Base-by-base conservation (phyloP, 495 filamentous ascomycete genomes). In the Hypomontagnella monticulosa region DNA sequence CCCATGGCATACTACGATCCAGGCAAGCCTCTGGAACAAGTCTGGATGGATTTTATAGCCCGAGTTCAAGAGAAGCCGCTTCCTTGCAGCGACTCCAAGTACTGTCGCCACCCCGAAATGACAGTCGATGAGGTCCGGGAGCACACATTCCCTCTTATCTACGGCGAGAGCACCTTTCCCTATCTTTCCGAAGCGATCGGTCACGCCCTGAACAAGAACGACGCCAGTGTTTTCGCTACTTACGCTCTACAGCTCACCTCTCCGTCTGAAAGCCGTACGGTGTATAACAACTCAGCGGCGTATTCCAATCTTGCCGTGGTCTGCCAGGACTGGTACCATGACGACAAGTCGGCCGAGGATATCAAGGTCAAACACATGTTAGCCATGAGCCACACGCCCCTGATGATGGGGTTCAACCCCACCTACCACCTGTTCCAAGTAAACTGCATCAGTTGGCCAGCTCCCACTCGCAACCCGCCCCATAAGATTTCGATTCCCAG, bases 391-490 rank as follows among this genome's bases (percentile, higher is more conserved):
- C 41, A 69, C n/a, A 46, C 55, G 0, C 74, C 74, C 3, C 64
- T 70, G 37, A 66, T 62, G 14, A 32, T 54, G 6, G 71, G 61
- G 14, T 46, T 48, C 4, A 20, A 23, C 11, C 43, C 71, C 19
- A 16, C 42, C 3, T 72, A 63, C 44, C 30, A 27, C 0, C 16
- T 37, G 15, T 48, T 57, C 9, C 23, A 38, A 27, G 5, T 55
- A 1, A 44, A 61, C 9, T 78, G 75, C 57, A 64, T 75, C 34
- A 67, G 70, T 4, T 78, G 75, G 75, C 69, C 72, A 9, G 53
- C 64, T 12, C 62, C 68, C n/a, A 19, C 53, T 12, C 7, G 36
- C 20, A 74, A 74, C 47, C 70, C 68, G 18, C 65, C 51, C n/a
- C 48, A 43, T 16, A 50, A 9, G n/a, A 27, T 27, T 27, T 27